A percentile compares a stretch with the other conserved stretches of the same genome.
Evolutionary conservation across 202 grass and related monocot genomes (phyloP).

Genomic region (Zizania palustris): DNA sequence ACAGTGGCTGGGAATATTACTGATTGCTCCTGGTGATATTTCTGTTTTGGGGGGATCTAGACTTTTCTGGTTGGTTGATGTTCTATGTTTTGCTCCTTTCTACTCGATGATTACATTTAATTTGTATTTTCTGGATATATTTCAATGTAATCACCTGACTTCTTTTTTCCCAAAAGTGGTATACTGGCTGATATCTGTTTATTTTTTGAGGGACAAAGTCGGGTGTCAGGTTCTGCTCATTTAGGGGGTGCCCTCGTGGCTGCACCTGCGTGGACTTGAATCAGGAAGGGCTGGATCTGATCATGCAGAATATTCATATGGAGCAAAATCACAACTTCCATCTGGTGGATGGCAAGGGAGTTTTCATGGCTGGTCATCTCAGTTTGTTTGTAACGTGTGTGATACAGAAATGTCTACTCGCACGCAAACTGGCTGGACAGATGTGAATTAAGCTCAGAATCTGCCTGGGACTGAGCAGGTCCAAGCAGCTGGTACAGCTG

Average conservation of each 20-base stretch:
- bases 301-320: constrained; percentile 5
- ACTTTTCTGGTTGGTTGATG: not conserved
- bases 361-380: not conserved
- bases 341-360: not conserved
- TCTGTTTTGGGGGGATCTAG: not conserved
- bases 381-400: not conserved
- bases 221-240: constrained; percentile 61
- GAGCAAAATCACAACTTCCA: constrained; percentile 1
- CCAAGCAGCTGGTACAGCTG: too few relatives aligned
- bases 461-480: not conserved
- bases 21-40: constrained; percentile 11
- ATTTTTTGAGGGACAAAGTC: constrained; percentile 51
- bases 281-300: constrained; percentile 72
- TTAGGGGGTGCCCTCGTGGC: constrained; percentile 76
- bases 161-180: not conserved
- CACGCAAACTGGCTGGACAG: not conserved
- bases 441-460: not conserved
- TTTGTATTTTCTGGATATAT: not conserved
- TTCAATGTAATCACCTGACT: not conserved
- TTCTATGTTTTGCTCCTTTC: constrained; percentile 18
- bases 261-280: constrained; percentile 59
- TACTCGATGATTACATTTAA: not conserved
- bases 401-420: not conserved
- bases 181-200: constrained; percentile 25
- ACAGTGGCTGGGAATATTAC: not conserved